Evolutionary conservation across 768 basidiomycete species (phyloP).

Genomic region (Lactarius sp.): DNA sequence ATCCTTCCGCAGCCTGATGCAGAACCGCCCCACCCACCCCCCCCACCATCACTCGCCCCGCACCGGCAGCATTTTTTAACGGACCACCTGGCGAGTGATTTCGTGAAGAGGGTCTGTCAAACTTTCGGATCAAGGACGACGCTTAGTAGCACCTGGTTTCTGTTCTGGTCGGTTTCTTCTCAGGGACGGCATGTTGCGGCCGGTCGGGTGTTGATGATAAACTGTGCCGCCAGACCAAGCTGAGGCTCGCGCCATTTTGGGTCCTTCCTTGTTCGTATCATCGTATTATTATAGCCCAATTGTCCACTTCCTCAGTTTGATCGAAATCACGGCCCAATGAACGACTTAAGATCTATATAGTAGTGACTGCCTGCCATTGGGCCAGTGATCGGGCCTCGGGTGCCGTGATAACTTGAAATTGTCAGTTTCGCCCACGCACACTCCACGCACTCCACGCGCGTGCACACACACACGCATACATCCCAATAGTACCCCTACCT

Average conservation of each 20-base stretch:
- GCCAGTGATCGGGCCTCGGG: not conserved
- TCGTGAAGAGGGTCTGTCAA: slow-evolving; percentile 11
- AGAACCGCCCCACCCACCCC: too few relatives aligned
- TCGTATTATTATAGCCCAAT: not conserved
- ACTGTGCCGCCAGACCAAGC: not conserved
- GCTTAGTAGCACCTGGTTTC: not conserved
- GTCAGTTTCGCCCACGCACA: not conserved
- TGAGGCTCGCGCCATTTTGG: too few relatives aligned
- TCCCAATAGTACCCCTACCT: not conserved
- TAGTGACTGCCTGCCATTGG: not conserved
- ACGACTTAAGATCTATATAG: slow-evolving; percentile 6
- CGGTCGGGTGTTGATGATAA: not conserved
- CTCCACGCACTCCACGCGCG: not conserved
- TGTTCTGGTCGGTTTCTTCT: not conserved
- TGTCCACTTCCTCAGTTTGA: not conserved
- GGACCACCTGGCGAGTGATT: slow-evolving; percentile 10
- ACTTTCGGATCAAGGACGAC: not conserved
- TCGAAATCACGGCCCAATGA: not conserved
- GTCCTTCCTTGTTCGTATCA: too few relatives aligned
- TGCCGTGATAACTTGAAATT: not conserved
- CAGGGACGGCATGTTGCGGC: not conserved
- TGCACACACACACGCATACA: not conserved
- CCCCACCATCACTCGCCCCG: slow-evolving; percentile 7
- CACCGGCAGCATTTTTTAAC: not conserved
- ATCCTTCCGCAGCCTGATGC: too few relatives aligned